These are phyloP conservation scores for Ascoidea asiatica DNA, from an alignment of 805 yeast genomes.

Conservation along the genomic window DNA sequence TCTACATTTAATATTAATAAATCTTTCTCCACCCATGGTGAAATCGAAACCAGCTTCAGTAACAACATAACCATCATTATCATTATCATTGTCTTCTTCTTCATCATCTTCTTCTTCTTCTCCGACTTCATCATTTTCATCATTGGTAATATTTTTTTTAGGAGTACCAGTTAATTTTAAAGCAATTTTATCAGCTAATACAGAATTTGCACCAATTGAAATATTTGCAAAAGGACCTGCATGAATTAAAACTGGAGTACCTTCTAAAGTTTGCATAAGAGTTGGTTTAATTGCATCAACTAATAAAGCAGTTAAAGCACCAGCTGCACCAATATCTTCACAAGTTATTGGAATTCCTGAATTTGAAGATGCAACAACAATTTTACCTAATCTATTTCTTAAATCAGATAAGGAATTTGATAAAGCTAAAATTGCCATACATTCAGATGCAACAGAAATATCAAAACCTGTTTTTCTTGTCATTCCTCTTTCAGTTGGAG, in stretches of 20 bases:
- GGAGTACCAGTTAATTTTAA: slow-evolving; percentile 64
- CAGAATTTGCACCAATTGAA: slow-evolving; percentile 77
- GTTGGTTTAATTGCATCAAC: slow-evolving; percentile 79
- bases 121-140: background rate
- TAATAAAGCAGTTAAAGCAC: slow-evolving; percentile 70
- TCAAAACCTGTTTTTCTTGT: slow-evolving; percentile 69
- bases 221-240: slow-evolving; percentile 87
- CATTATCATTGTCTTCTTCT: slow-evolving; percentile 21
- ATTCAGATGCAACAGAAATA: slow-evolving; percentile 74
- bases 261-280: slow-evolving; percentile 79
- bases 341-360: slow-evolving; percentile 66
- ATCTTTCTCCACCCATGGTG: slow-evolving; percentile 88
- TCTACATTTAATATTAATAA: slow-evolving; percentile 70
- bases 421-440: slow-evolving; percentile 76
- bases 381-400: slow-evolving; percentile 61
- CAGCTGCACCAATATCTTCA: slow-evolving; percentile 78
- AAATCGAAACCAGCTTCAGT: slow-evolving; percentile 87
- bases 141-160: slow-evolving; percentile 18
- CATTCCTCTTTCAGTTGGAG: slow-evolving; percentile 68
- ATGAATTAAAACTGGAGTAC: slow-evolving; percentile 77
- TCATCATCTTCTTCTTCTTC: background rate
- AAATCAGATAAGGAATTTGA: slow-evolving; percentile 57
- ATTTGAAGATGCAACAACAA: slow-evolving; percentile 60
- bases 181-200: slow-evolving; percentile 73
- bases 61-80: slow-evolving; percentile 61